A percentile compares a stretch with the other conserved stretches of the same genome.
These are phyloP conservation scores for Rhodotorula sp. DNA, from an alignment of 1,284 basidiomycete genomes.

Conservation along the genomic window DNA sequence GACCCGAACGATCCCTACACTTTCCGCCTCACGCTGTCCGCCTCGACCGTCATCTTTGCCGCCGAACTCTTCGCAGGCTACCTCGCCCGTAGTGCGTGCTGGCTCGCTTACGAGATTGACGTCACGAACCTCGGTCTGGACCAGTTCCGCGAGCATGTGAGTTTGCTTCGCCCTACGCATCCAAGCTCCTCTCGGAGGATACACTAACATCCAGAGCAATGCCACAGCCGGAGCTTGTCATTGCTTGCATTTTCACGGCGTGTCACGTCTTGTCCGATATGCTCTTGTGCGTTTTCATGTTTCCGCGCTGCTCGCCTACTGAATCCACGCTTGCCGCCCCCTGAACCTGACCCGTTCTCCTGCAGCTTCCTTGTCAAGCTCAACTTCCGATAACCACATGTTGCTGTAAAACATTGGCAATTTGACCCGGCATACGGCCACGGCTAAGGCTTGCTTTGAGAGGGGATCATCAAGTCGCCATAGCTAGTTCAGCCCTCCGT, in stretches of 20 bases:
- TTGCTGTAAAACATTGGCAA: too few species aligned
- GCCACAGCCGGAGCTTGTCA: conserved; percentile 45
- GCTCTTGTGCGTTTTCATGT: conserved; percentile 49
- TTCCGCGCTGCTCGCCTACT: too few species aligned
- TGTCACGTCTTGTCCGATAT: conserved; percentile 60
- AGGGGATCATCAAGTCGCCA: too few species aligned
- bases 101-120: conserved; percentile 52
- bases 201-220: neutral
- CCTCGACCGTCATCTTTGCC: conserved; percentile 57
- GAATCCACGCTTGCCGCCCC: neutral
- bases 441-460: too few species aligned
- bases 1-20: conserved; percentile 56
- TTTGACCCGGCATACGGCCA: too few species aligned
- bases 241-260: conserved; percentile 54
- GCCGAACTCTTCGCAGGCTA: conserved; percentile 55
- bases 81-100: conserved; percentile 54
- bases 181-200: too few species aligned
- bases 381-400: conserved; percentile 34
- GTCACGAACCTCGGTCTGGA: conserved; percentile 56
- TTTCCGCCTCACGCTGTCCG: conserved; percentile 57
- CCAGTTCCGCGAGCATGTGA: conserved; percentile 56
- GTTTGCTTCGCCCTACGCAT: conserved; percentile 47
- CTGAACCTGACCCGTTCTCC: neutral
- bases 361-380: conserved; percentile 41
- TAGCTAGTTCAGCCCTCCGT: too few species aligned